Conservation (phyloP, 768 basidiomycete genomes). For the Calvatia gigantea region DNA sequence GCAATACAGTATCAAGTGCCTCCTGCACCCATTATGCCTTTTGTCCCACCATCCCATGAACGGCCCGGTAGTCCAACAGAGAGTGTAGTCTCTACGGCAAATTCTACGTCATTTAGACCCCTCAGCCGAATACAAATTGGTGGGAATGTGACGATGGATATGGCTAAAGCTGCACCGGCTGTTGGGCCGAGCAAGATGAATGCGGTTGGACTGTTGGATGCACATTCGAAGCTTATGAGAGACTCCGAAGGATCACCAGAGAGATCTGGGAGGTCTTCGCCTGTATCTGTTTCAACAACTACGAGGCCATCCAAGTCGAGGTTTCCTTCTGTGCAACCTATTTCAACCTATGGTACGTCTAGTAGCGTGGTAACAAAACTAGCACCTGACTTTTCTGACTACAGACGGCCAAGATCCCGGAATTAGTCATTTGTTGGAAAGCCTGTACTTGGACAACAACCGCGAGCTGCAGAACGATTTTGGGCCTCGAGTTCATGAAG, state of each 20-base stretch:
- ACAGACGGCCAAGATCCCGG: slow-evolving; percentile 88
- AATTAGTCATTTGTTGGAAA: slow-evolving; percentile 85
- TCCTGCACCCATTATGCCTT: slow-evolving; percentile 19
- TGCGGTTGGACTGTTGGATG: slow-evolving; percentile 79
- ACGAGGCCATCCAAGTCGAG: slow-evolving; percentile 47
- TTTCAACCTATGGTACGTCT: slow-evolving; percentile 68
- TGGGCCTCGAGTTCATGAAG: slow-evolving; percentile 82
- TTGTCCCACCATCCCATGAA: slow-evolving; percentile 31
- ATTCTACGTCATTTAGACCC: slow-evolving; percentile 56
- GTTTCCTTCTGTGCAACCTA: slow-evolving; percentile 50
- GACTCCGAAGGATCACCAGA: slow-evolving; percentile 65
- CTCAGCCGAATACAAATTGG: slow-evolving; percentile 58
- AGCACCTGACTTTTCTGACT: slow-evolving; percentile 1
- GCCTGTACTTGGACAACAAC: slow-evolving; percentile 83
- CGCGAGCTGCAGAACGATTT: slow-evolving; percentile 88
- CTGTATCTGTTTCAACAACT: slow-evolving; percentile 58
- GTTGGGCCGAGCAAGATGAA: slow-evolving; percentile 83
- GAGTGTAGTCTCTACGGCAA: slow-evolving; percentile 70
- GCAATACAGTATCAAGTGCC: slow-evolving; percentile 24
- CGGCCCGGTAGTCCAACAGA: slow-evolving; percentile 80
- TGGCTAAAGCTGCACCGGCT: slow-evolving; percentile 86
- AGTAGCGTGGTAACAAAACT: not conserved
- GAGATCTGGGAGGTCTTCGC: slow-evolving; percentile 76
- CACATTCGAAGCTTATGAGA: slow-evolving; percentile 53
- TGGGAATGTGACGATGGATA: slow-evolving; percentile 55